phyloP scores from a whole-genome alignment of 2,329 filamentous ascomycete genomes.

The Exophiala oligosperma region DNA sequence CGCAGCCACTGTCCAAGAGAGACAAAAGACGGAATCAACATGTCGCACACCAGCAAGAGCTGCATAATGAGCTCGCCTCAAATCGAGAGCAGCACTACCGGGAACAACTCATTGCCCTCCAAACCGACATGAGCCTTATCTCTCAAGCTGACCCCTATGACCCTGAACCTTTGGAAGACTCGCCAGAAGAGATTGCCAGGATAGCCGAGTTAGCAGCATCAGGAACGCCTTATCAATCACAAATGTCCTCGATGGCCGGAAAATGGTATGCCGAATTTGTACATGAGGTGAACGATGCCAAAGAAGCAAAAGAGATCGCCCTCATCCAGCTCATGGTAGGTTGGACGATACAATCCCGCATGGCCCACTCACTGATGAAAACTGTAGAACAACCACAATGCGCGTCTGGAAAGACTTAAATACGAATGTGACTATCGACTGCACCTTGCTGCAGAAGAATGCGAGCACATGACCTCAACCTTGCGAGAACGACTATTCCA shows the following conservation, averaged over 20 bases:
- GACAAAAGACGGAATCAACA: conserved; percentile 86
- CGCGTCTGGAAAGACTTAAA: conserved; percentile 56
- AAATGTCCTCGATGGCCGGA: conserved; percentile 65
- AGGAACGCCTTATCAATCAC: conserved; percentile 66
- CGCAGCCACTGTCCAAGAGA: conserved; percentile 68
- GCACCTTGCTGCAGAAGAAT: conserved; percentile 64
- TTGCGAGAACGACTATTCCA: conserved; percentile 63
- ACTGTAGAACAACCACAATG: conserved; percentile 57
- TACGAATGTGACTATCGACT: conserved; percentile 60
- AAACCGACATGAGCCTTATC: conserved; percentile 84
- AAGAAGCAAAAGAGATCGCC: conserved; percentile 83
- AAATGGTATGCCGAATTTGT: conserved; percentile 84
- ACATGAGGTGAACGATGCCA: conserved; percentile 79
- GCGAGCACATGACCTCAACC: conserved; percentile 57
- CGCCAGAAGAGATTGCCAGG: conserved; percentile 65
- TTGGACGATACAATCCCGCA: no score
- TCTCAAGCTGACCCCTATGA: conserved; percentile 81
- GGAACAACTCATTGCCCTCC: conserved; percentile 86
- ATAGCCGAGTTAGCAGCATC: conserved; percentile 59
- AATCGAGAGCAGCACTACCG: conserved; percentile 84
- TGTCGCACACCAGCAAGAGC: conserved; percentile 72
- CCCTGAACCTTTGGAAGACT: conserved; percentile 66
- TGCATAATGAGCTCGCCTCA: conserved; percentile 74
- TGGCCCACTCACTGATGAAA: conserved; percentile 32
- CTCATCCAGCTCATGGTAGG: conserved; percentile 76